phyloP scores from a whole-genome alignment of 2,329 filamentous ascomycete species.

The Scleromitrula shiraiana region DNA sequence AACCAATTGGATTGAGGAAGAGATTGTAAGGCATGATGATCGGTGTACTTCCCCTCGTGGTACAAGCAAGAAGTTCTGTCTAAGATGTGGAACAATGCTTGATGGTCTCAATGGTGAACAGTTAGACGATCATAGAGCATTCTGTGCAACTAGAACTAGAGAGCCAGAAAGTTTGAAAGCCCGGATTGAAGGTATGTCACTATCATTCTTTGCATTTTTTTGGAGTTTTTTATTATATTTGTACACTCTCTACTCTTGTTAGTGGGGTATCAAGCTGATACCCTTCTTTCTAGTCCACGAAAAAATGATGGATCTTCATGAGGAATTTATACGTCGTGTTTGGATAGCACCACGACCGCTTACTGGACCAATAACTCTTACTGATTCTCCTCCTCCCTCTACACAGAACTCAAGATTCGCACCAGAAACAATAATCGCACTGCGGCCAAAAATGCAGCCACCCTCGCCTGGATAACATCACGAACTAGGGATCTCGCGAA shows the following conservation, averaged over 20 bases:
- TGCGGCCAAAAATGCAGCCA: conserved; percentile 3
- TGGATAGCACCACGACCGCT: conserved; percentile 4
- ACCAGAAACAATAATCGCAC: background rate
- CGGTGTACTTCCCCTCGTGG: conserved; percentile 8
- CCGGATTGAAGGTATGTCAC: background rate
- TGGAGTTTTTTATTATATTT: background rate
- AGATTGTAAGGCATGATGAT: background rate
- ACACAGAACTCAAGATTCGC: conserved; percentile 1
- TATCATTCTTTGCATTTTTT: background rate
- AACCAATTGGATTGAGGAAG: background rate
- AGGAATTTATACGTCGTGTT: background rate
- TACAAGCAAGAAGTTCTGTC: conserved; percentile 2
- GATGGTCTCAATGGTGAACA: background rate
- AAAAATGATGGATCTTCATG: background rate
- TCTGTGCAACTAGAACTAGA: conserved; percentile 2
- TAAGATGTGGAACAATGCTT: conserved; percentile 6
- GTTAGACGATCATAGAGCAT: conserved; percentile 1
- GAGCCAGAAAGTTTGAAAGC: background rate
- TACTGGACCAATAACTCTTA: background rate
- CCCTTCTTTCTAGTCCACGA: background rate
- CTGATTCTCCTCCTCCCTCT: background rate
- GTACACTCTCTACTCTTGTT: background rate
- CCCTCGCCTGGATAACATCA: background rate
- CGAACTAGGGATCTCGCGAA: background rate
- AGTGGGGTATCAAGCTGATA: conserved; percentile 5